Evolutionary conservation across 2,329 filamentous ascomycete genomes (phyloP), one percentile per base, ranked within the genome.

Genomic region (Tolypocladium cylindrosporum): DNA sequence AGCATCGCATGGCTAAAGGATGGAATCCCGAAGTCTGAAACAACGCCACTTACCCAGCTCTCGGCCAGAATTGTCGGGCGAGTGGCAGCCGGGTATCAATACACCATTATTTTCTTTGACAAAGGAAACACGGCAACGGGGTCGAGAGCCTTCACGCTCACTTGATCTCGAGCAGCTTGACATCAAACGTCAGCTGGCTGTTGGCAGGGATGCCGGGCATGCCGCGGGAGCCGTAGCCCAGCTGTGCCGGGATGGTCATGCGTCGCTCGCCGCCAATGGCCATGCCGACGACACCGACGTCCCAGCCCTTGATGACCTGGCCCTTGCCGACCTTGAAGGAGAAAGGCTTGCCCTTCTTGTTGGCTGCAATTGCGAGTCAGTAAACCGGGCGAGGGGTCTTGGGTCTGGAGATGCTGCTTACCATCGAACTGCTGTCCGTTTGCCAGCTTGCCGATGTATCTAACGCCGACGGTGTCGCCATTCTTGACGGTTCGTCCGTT

Each of bases 331-430:
- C 86, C 81, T 93, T 96, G 85, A 97, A 97, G 65, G 83, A 83
- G 79, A 99, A 99, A 59, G 95, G 93, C 80, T 96, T 92, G 68
- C 94, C 94, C 80, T 95, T 97, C 84, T 97, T 99, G 84, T 99
- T 97, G 75, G 91, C 90, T 92, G 67, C 34, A 34, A 19, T 9
- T 19, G 1, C 21, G 7, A 13, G 51, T 37, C 41, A 54, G 43
- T 36, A n/a, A 42, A 50, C 3, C 4, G 10, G 21, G 31, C 4
- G n/a, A 4, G 10, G n/a, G 4, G 34, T 8, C n/a, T 6, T 2
- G 13, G 10, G 14, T 8, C 34, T n/a, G 21, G n/a, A 14, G 21
- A 13, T 24, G 41, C 14, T 41, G 83, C 87, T 81, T 77, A 91
- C 89, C 83, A 76, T 97, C 93, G 70, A 99, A 99, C 65, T 96